Evolutionary conservation across 805 yeast genomes (phyloP).

Genomic region (Yamadazyma scolyti): DNA sequence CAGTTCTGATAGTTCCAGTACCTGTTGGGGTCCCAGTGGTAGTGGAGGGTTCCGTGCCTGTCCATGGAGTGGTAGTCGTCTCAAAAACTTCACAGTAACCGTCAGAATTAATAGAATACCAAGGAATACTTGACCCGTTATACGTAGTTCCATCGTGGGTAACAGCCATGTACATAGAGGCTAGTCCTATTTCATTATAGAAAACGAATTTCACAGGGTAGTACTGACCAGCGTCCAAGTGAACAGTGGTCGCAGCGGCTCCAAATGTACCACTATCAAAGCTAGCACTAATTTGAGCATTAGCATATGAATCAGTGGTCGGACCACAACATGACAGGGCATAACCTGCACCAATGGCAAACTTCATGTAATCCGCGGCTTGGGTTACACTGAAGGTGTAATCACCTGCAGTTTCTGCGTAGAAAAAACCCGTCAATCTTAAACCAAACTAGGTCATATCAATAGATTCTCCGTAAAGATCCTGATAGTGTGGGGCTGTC

Average conservation of each 20-base stretch:
- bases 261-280: background rate
- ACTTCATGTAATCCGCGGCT: background rate
- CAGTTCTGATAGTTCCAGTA: constrained; percentile 14
- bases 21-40: constrained; percentile 35
- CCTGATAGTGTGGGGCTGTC: constrained; percentile 28
- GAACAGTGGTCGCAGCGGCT: background rate
- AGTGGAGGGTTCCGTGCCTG: constrained; percentile 2
- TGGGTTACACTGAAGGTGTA: background rate
- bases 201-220: constrained; percentile 1
- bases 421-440: constrained; percentile 22
- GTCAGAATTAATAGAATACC: background rate
- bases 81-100: constrained; percentile 1
- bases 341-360: constrained; percentile 2
- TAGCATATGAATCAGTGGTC: too few relatives aligned
- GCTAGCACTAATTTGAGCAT: too few relatives aligned
- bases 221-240: constrained; percentile 1
- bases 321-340: constrained; percentile 5
- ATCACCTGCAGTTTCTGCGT: constrained; percentile 1
- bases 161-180: too few relatives aligned
- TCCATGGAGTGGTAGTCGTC: constrained; percentile 4
- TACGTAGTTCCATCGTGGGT: background rate
- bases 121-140: background rate
- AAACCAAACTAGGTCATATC: constrained; percentile 3
- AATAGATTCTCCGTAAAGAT: constrained; percentile 10
- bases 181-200: constrained; percentile 1